These are phyloP conservation scores for Colletotrichum abscissum DNA, from an alignment of 2,329 filamentous ascomycete genomes.

Conservation along the genomic window DNA sequence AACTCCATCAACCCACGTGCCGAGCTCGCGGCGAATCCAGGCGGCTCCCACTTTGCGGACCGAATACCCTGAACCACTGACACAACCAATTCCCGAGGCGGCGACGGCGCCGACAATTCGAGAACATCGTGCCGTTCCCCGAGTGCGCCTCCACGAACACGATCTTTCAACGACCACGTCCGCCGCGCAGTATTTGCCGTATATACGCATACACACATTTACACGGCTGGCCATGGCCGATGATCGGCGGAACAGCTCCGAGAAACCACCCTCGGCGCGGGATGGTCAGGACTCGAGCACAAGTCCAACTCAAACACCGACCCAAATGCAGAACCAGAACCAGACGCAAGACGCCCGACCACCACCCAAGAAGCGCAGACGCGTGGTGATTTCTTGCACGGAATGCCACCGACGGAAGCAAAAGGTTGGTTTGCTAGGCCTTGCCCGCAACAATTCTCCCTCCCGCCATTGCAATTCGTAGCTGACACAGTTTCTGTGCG, in stretches of 20 bases:
- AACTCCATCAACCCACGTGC: not conserved
- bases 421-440: slow-evolving; percentile 50
- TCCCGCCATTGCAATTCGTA: not conserved
- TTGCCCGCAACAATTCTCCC: not conserved
- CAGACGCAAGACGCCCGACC: slow-evolving; percentile 41
- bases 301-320: slow-evolving; percentile 19
- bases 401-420: slow-evolving; percentile 75
- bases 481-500: slow-evolving; percentile 26
- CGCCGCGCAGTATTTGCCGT: not conserved
- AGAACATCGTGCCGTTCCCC: slow-evolving; percentile 6
- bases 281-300: slow-evolving; percentile 14
- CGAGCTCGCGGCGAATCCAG: not conserved
- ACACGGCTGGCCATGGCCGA: slow-evolving; percentile 28
- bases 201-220: not conserved
- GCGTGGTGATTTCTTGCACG: slow-evolving; percentile 71
- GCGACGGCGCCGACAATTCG: slow-evolving; percentile 3
- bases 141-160: not conserved
- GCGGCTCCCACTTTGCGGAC: not conserved
- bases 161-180: not conserved
- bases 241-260: slow-evolving; percentile 21
- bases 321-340: not conserved
- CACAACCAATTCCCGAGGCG: not conserved
- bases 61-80: not conserved
- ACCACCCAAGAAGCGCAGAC: slow-evolving; percentile 66
- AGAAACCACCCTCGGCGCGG: slow-evolving; percentile 20